Evolutionary conservation across 2,329 filamentous ascomycete genomes (phyloP), one percentile per base, ranked within the genome.

Genomic region (Aspergillus fumigatiaffinis): DNA sequence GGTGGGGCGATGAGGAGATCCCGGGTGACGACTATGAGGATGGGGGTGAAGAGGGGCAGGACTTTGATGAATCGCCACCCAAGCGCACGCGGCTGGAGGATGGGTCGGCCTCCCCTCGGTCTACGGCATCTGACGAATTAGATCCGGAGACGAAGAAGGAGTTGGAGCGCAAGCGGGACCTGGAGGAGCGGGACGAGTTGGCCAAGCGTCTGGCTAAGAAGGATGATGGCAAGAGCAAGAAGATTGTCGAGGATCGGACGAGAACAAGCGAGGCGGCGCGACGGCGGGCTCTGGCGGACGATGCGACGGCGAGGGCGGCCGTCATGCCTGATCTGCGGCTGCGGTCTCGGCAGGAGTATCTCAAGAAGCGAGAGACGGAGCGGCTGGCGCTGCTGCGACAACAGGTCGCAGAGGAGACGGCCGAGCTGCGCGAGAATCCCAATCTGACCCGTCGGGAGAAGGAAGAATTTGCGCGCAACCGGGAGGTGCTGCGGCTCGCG

Each of bases 341-440:
- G 68, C 85, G 91, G 32, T 96, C 92, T 3, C 85, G 94, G 59
- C 92, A 97, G 70, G 88, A 94, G 63, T 99, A 99, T 70, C 81
- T 99, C 29, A 91, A 92, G 74, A 97, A 99, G 79, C 84, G 94
- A 61, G 92, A 97, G 71, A 81, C 88, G 0, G 91, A 97, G 73
- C 86, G 91, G 59, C 77, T 99, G 17, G 90, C 90, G 0, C 77
- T 99, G n/a, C 77, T 99, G 51, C 85, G 92, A 32, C 91, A 90
- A 68, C 93, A 97, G 69, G 94, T 99, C 2, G 86, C 86, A 0
- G 93, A 97, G 65, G 94, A 99, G 72, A 87, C 87, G 1, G 86
- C 88, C 23, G 92, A 97, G 71, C 74, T 95, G 53, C 83, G 86
- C 50, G 90, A 89, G 46, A 91, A 92, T 49, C 87, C 87, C 1